These are phyloP conservation scores for Scedosporium dehoogii DNA, from an alignment of 2,329 filamentous ascomycete species.

Conservation along the genomic window DNA sequence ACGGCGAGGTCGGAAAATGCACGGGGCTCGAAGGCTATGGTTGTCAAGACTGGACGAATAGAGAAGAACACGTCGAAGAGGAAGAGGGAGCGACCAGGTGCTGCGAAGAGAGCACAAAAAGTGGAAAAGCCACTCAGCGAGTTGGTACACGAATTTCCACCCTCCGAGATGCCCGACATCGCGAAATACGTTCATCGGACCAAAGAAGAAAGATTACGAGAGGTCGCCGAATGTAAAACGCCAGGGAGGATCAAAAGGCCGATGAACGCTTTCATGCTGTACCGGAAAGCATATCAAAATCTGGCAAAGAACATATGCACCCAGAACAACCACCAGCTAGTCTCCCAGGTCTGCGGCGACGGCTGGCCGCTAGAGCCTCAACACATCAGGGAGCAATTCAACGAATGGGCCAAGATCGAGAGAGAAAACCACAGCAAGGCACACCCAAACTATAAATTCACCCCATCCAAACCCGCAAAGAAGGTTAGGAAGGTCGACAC, in stretches of 20 bases:
- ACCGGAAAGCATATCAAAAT: conserved; percentile 85
- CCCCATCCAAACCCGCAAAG: conserved; percentile 60
- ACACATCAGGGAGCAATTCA: conserved; percentile 66
- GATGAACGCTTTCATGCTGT: conserved; percentile 98
- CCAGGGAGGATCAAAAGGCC: conserved; percentile 75
- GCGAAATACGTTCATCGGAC: conserved; percentile 67
- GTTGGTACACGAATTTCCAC: conserved; percentile 51
- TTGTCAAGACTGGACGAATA: conserved; percentile 1
- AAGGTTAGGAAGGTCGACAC: conserved; percentile 17
- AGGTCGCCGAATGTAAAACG: conserved; percentile 59
- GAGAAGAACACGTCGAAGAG: conserved; percentile 14
- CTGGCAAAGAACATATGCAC: conserved; percentile 71
- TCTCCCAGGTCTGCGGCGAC: conserved; percentile 76
- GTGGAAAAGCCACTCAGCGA: conserved; percentile 61
- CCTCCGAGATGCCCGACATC: conserved; percentile 66
- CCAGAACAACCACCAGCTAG: conserved; percentile 87
- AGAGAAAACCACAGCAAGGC: conserved; percentile 75
- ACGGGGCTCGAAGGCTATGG: not conserved
- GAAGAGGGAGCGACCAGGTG: conserved; percentile 21
- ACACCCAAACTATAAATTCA: conserved; percentile 90
- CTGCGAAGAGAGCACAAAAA: conserved; percentile 31
- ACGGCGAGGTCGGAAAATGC: conserved; percentile 12
- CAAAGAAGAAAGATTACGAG: conserved; percentile 52
- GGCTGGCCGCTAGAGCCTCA: conserved; percentile 77
- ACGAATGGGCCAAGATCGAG: conserved; percentile 68